Evolutionary conservation across 768 basidiomycete species (phyloP).

Genomic region (Xerocomellus amylosporus): DNA sequence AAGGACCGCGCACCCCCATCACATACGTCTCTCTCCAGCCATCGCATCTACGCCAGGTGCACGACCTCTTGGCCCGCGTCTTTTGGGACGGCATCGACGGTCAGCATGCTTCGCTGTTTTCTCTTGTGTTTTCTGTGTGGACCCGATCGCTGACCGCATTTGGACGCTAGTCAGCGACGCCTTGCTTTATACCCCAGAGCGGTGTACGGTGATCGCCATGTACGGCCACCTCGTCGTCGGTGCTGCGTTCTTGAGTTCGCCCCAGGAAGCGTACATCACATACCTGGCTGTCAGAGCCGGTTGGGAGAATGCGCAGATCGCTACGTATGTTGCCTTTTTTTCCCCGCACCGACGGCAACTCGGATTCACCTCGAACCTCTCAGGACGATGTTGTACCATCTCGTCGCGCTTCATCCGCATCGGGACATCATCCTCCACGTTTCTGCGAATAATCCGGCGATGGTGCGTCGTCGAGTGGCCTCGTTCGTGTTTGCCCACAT

Average conservation of each 20-base stretch:
- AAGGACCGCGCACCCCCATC: conserved; percentile 51
- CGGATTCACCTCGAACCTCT: neutral
- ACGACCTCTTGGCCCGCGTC: conserved; percentile 60
- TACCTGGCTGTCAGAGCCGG: conserved; percentile 76
- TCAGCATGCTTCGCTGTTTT: conserved; percentile 26
- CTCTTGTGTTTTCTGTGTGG: neutral
- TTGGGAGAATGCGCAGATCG: conserved; percentile 79
- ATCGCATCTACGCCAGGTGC: conserved; percentile 64
- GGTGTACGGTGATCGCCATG: conserved; percentile 70
- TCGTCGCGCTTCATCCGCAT: conserved; percentile 66
- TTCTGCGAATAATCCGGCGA: conserved; percentile 76
- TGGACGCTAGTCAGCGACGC: conserved; percentile 59
- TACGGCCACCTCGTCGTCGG: conserved; percentile 74
- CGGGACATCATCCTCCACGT: conserved; percentile 83
- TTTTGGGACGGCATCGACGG: conserved; percentile 83
- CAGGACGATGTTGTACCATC: conserved; percentile 76
- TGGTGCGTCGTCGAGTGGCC: conserved; percentile 41
- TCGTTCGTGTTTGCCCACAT: neutral
- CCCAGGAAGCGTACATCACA: conserved; percentile 78
- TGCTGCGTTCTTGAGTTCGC: conserved; percentile 72
- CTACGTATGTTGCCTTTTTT: conserved; percentile 47
- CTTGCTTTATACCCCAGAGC: conserved; percentile 64
- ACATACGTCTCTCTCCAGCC: conserved; percentile 58
- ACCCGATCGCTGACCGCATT: neutral
- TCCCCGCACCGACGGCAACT: neutral